A percentile compares a stretch with the other conserved stretches of the same genome.
phyloP scores from a whole-genome alignment of 2,329 filamentous ascomycete species.

The Pseudogymnoascus sp. region DNA sequence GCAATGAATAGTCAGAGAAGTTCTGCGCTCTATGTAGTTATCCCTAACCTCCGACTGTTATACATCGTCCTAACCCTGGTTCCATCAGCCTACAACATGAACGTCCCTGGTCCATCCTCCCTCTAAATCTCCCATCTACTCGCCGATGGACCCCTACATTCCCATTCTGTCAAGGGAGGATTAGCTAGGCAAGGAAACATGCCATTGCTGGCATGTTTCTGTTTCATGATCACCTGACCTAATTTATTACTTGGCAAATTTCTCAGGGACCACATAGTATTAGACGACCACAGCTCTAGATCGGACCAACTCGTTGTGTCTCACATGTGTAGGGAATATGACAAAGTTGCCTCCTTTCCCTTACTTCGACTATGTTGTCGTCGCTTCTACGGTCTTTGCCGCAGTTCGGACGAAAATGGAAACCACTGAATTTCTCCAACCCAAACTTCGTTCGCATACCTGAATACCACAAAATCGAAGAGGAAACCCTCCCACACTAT shows the following conservation, averaged over 20 bases:
- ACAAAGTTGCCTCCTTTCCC: not conserved
- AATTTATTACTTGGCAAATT: not conserved
- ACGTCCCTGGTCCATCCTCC: no score
- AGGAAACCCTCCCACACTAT: not conserved
- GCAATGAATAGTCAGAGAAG: no score
- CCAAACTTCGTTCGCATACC: not conserved
- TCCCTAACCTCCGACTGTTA: no score
- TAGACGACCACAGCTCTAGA: not conserved
- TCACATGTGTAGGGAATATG: not conserved
- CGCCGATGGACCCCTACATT: not conserved
- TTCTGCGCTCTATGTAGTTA: no score
- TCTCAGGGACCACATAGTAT: not conserved
- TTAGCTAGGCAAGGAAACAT: not conserved
- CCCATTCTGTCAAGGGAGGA: not conserved
- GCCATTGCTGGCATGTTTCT: not conserved
- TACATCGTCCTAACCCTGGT: no score
- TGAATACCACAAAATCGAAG: conserved; percentile 1
- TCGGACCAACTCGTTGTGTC: not conserved
- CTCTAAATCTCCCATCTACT: not conserved
- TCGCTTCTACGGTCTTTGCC: not conserved
- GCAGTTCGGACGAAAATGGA: not conserved
- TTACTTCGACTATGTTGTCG: not conserved
- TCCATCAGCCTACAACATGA: no score
- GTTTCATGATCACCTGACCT: not conserved
- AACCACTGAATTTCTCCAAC: not conserved